Evolutionary conservation across 2,329 filamentous ascomycete species (phyloP), one percentile per base, ranked within the genome.

Genomic region (Aspergillus pseudotamarii): DNA sequence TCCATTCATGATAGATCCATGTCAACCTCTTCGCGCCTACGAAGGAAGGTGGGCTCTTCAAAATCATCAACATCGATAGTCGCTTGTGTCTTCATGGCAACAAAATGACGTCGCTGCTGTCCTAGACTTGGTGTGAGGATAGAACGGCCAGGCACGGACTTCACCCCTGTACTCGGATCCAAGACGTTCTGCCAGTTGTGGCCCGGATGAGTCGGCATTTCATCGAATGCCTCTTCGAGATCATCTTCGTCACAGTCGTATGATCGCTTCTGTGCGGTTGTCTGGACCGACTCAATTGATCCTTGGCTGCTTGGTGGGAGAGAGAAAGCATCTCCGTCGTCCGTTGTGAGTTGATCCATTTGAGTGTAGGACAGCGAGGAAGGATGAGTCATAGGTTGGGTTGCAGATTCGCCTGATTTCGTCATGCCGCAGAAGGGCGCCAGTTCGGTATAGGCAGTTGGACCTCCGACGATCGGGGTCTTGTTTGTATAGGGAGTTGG

Each of bases 351-450:
- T 67, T 64, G 55, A 38, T 64, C 50, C 66, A 65, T 67, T 60
- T 65, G 55, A 63, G 66, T 68, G 64, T 62, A 54, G 34, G 16
- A 61, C 43, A 19, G 53, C 16, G 26, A 53, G 26, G 16, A 48
- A n/a, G 51, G 43, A 14, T 38, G 41, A 50, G 45, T 11, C 43
- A 23, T 58, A 26, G 57, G 51, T 57, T 43, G 32, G 30, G 48
- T 60, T 30, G 32, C 21, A 30, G 19, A 79, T 0, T 91, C 91
- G 45, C 91, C 91, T 61, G 91, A 83, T 72, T 89, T 93, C 79
- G 92, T 85, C 68, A 95, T 84, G 30, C 92, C 93, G 74, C 92
- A 94, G 74, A 93, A 96, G 0, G 93, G 92, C 9, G 89, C 81
- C 5, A 96, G 82, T 73, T 95, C 93, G 36, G 72, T 85, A 82